Evolutionary conservation across 2,329 filamentous ascomycete species (phyloP), one percentile per base, ranked within the genome.

Genomic region (Colletotrichum sp.): DNA sequence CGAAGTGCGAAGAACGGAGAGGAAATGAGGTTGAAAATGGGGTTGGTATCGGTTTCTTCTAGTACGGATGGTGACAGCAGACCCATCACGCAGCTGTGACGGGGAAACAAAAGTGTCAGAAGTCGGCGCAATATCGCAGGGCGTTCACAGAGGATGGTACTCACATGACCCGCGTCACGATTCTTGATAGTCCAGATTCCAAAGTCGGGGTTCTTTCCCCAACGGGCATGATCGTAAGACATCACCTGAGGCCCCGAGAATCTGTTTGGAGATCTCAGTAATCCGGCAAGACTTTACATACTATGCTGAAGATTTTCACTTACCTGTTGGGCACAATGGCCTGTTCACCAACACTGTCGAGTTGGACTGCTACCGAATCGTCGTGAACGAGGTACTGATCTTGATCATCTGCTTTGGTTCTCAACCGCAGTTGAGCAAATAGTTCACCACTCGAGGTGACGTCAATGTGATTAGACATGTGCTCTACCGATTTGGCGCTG

Each of bases 121-220:
- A 30, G 6, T 21, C 10, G 24, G 38, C 13, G 12, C 14, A 13
- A 26, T 4, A 9, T 3, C 34, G 16, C 36, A 4, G 7, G 24
- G 21, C 8, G 7, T 13, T 13, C 12, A 21, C 2, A 18, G 28
- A n/a, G n/a, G 4, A 16, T 21, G n/a, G n/a, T 21, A 52, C 43
- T 66, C 16, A 67, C 48, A 18, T 36, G 12, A 6, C 43, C 48
- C 4, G 58, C 34, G 4, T 32, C 10, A 13, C 32, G 32, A 32
- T 68, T 59, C 18, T 38, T 48, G n/a, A 73, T 70, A 8, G 32
- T 64, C 71, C 71, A 74, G 8, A 74, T 59, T 6, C 59, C 71
- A 48, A 32, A 52, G 43, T 52, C n/a, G 3, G 58, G 69, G 7
- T 16, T 52, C 21, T 7, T n/a, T 14, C 3, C 28, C 34, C 71